These are phyloP conservation scores for Ehretia macrophylla DNA, from an alignment of 257 asterid genomes.

Conservation along the genomic window DNA sequence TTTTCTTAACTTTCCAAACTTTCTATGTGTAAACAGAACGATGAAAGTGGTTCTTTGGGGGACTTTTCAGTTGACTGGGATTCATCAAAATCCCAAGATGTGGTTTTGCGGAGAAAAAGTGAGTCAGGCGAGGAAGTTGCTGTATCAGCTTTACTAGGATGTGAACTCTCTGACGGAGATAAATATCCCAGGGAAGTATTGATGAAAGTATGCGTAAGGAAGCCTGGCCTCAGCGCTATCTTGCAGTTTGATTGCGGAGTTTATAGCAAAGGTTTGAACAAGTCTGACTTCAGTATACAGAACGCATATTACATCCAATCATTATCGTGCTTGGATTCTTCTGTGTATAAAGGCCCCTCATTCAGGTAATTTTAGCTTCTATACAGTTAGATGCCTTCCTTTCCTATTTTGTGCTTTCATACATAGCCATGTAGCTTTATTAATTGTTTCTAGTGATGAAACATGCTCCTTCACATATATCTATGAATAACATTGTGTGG, in stretches of 20 bases:
- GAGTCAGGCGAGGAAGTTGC: slow-evolving; percentile 82
- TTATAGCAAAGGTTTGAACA: slow-evolving; percentile 29
- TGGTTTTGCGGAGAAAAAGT: slow-evolving; percentile 58
- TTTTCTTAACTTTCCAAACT: not conserved
- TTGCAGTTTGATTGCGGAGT: slow-evolving; percentile 81
- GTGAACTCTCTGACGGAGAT: slow-evolving; percentile 29
- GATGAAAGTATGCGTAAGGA: slow-evolving; percentile 79
- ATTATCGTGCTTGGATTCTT: slow-evolving; percentile 33
- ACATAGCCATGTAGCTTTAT: not conserved
- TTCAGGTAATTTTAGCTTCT: slow-evolving; percentile 50
- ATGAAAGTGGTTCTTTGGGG: slow-evolving; percentile 47
- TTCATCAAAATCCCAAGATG: slow-evolving; percentile 58
- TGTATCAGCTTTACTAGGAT: slow-evolving; percentile 66
- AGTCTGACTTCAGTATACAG: slow-evolving; percentile 44
- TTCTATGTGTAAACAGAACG: slow-evolving; percentile 33
- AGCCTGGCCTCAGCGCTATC: slow-evolving; percentile 71
- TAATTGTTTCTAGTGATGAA: no score
- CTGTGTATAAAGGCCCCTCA: slow-evolving; percentile 49
- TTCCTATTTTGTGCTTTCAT: not conserved
- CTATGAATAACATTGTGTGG: no score
- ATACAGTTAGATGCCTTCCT: not conserved
- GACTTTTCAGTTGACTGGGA: slow-evolving; percentile 80
- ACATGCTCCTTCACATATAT: no score
- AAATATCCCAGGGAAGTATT: slow-evolving; percentile 51
- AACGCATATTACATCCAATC: slow-evolving; percentile 51